Conservation (phyloP, 2,329 filamentous ascomycete genomes). For the Corniculantispora saksenae region DNA sequence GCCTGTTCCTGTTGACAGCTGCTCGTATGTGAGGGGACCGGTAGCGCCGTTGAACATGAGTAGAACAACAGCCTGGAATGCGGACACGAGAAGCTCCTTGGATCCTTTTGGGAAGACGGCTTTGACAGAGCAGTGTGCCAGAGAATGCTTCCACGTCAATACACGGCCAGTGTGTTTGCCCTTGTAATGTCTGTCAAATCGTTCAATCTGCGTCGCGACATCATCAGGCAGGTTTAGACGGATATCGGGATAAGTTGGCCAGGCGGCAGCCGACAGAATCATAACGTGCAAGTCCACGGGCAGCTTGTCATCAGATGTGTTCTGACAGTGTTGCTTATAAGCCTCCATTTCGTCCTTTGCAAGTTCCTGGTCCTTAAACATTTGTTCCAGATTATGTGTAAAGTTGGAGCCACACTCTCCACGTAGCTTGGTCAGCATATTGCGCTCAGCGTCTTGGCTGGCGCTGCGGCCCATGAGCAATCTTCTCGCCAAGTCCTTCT, state of each 20-base stretch:
- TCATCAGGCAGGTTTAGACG: slow-evolving; percentile 72
- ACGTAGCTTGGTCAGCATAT: slow-evolving; percentile 89
- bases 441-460: slow-evolving; percentile 91
- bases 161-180: slow-evolving; percentile 85
- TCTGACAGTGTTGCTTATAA: slow-evolving; percentile 70
- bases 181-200: slow-evolving; percentile 85
- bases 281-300: slow-evolving; percentile 72
- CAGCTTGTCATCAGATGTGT: slow-evolving; percentile 49
- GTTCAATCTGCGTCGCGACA: slow-evolving; percentile 73
- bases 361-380: slow-evolving; percentile 98
- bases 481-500: slow-evolving; percentile 88
- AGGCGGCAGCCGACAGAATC: slow-evolving; percentile 86
- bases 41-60: slow-evolving; percentile 79
- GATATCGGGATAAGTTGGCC: slow-evolving; percentile 85
- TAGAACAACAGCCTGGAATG: slow-evolving; percentile 88
- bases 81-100: slow-evolving; percentile 89
- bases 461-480: slow-evolving; percentile 90
- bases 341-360: slow-evolving; percentile 90
- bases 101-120: slow-evolving; percentile 76
- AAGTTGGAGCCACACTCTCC: slow-evolving; percentile 92
- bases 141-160: slow-evolving; percentile 86
- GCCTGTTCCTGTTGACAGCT: slow-evolving; percentile 73
- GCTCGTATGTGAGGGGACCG: slow-evolving; percentile 70
- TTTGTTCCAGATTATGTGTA: slow-evolving; percentile 95
- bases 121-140: slow-evolving; percentile 87